A percentile compares a stretch with the other conserved stretches of the same genome.
These are phyloP conservation scores for Lumnitzera racemosa DNA, from an alignment of 345 rosid genomes.

Conservation along the genomic window DNA sequence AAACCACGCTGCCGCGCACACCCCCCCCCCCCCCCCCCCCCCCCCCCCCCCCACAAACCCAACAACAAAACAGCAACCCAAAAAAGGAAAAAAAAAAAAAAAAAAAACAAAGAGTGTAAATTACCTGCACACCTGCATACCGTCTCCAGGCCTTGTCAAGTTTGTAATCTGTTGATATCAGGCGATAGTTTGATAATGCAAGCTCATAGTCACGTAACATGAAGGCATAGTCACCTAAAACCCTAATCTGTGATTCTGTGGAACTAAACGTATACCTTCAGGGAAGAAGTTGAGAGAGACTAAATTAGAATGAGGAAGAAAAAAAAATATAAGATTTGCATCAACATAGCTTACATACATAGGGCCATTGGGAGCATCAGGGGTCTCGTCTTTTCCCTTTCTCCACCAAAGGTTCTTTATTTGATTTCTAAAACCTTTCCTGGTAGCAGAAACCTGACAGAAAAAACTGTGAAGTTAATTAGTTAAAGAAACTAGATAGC, in stretches of 20 bases:
- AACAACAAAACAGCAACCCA: no score
- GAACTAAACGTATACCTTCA: conserved; percentile 94
- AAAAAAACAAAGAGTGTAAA: conserved; percentile 8
- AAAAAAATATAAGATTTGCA: not conserved
- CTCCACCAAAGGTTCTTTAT: conserved; percentile 98
- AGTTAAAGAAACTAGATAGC: conserved; percentile 6
- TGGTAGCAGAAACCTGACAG: conserved; percentile 74
- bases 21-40: no score
- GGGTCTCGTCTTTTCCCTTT: conserved; percentile 87
- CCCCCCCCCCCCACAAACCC: no score
- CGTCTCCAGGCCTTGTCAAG: conserved; percentile 97
- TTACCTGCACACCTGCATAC: conserved; percentile 98
- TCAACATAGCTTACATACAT: conserved; percentile 35
- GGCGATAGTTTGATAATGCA: conserved; percentile 87
- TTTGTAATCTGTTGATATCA: conserved; percentile 94
- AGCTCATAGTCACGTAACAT: conserved; percentile 97
- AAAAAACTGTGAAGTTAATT: conserved; percentile 14
- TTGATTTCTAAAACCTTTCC: conserved; percentile 96
- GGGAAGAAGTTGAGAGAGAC: conserved; percentile 12
- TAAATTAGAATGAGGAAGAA: conserved; percentile 18
- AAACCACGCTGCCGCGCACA: no score
- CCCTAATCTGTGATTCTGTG: conserved; percentile 84
- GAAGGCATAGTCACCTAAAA: conserved; percentile 94
- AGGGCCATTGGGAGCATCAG: conserved; percentile 57
- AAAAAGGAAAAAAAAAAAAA: no score